phyloP scores from a whole-genome alignment of 225 moss, liverwort and hornwort species.

The Pseudisothecium myosuroides region DNA sequence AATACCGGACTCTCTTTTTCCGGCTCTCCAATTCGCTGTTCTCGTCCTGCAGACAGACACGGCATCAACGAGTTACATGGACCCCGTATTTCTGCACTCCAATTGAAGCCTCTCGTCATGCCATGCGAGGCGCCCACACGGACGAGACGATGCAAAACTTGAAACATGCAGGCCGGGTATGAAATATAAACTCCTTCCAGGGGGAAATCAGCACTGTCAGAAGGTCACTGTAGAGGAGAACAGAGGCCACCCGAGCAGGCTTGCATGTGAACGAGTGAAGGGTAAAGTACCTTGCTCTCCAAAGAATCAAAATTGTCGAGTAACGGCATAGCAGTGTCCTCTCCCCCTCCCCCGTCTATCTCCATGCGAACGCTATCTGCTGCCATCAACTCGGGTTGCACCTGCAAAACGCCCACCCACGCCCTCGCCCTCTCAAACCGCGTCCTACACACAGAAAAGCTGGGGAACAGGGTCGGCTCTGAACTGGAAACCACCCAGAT shows the following conservation, averaged over 20 bases:
- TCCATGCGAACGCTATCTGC: constrained; percentile 99
- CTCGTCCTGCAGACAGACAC: constrained; percentile 55
- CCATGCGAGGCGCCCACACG: neutral
- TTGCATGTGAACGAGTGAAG: neutral
- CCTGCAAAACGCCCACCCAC: constrained; percentile 36
- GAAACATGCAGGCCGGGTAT: neutral
- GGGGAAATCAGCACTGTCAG: neutral
- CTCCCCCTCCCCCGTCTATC: constrained; percentile 72
- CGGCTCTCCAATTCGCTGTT: constrained; percentile 66
- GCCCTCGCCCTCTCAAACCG: neutral
- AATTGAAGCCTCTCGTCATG: neutral
- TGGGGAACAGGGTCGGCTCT: neutral
- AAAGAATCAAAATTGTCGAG: constrained; percentile 98
- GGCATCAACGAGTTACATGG: neutral
- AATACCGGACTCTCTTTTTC: constrained; percentile 87
- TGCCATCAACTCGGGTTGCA: constrained; percentile 93
- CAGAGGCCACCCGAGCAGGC: neutral
- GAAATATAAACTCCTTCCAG: neutral
- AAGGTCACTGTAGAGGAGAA: neutral
- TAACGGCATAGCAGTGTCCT: constrained; percentile 71
- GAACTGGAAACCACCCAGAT: neutral
- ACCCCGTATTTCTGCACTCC: neutral
- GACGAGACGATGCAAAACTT: neutral
- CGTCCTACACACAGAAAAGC: neutral
- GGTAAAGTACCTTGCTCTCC: constrained; percentile 58